Percentiles rank a stretch among this genome's conserved stretches.
These are phyloP conservation scores for Vigna hirtella DNA, from an alignment of 306 rosid species.

Conservation along the genomic window DNA sequence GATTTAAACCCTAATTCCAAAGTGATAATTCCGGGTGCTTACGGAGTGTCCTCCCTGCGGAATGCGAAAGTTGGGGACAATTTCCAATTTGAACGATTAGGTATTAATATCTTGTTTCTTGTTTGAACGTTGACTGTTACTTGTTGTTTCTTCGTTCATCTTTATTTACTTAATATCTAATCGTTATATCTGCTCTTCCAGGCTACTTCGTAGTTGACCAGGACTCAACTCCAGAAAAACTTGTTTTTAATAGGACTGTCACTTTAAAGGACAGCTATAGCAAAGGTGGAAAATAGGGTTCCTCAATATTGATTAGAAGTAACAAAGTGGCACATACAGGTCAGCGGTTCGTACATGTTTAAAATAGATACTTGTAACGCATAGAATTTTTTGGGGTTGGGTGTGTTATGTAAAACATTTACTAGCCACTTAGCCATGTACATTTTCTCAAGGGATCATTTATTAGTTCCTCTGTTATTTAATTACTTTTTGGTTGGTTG, in stretches of 20 bases:
- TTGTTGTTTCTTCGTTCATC: slow-evolving; percentile 23
- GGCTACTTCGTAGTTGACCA: slow-evolving; percentile 91
- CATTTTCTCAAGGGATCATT: slow-evolving; percentile 16
- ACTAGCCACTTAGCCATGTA: slow-evolving; percentile 30
- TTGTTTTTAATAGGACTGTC: slow-evolving; percentile 88
- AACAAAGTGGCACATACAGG: slow-evolving; percentile 32
- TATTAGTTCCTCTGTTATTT: slow-evolving; percentile 6
- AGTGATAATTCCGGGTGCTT: slow-evolving; percentile 66
- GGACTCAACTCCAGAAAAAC: slow-evolving; percentile 83
- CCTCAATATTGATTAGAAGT: slow-evolving; percentile 4
- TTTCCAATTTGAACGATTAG: slow-evolving; percentile 97
- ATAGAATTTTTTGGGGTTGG: not conserved
- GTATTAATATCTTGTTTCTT: slow-evolving; percentile 43
- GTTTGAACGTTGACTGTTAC: slow-evolving; percentile 20
- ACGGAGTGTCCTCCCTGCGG: slow-evolving; percentile 61
- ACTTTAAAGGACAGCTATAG: slow-evolving; percentile 76
- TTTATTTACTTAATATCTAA: slow-evolving; percentile 2
- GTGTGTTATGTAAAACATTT: slow-evolving; percentile 9
- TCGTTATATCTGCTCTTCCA: slow-evolving; percentile 49
- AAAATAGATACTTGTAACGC: slow-evolving; percentile 11
- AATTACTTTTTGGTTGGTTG: slow-evolving; percentile 26
- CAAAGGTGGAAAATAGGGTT: slow-evolving; percentile 73
- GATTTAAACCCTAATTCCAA: slow-evolving; percentile 85
- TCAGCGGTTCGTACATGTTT: slow-evolving; percentile 22
- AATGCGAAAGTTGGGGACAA: slow-evolving; percentile 70